phyloP scores from a whole-genome alignment of 2,329 filamentous ascomycete genomes.

The Fulvia fulva region DNA sequence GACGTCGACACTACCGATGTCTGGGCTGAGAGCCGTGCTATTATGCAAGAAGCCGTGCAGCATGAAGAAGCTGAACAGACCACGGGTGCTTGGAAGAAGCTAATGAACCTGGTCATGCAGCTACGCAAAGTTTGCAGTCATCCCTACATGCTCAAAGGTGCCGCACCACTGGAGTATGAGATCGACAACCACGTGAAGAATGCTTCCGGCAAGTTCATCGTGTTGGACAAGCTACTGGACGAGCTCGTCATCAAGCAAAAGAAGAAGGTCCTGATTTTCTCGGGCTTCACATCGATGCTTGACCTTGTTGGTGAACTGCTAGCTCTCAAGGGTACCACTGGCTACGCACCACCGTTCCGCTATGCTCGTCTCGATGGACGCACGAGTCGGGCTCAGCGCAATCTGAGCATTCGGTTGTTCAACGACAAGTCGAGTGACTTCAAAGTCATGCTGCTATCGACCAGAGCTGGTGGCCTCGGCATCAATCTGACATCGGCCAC shows the following conservation, averaged over 20 bases:
- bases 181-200: conserved; percentile 47
- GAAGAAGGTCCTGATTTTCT: conserved; percentile 58
- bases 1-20: conserved; percentile 28
- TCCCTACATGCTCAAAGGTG: conserved; percentile 49
- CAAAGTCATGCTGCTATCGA: conserved; percentile 55
- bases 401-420: conserved; percentile 52
- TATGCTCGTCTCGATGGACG: conserved; percentile 50
- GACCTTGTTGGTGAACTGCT: conserved; percentile 53
- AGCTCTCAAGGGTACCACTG: conserved; percentile 40
- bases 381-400: conserved; percentile 48
- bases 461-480: conserved; percentile 53
- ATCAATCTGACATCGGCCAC: conserved; percentile 53
- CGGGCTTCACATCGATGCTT: conserved; percentile 50
- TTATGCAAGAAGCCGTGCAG: conserved; percentile 33
- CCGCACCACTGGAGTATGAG: conserved; percentile 45
- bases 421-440: conserved; percentile 45
- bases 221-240: conserved; percentile 50
- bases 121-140: conserved; percentile 54
- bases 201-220: conserved; percentile 54
- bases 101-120: conserved; percentile 56
- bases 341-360: conserved; percentile 37
- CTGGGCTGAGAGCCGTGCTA: conserved; percentile 46
- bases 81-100: conserved; percentile 33
- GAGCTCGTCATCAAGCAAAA: conserved; percentile 47
- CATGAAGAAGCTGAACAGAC: conserved; percentile 28